phyloP scores from a whole-genome alignment of 2,329 filamentous ascomycete genomes.

The Fusarium xylarioides region DNA sequence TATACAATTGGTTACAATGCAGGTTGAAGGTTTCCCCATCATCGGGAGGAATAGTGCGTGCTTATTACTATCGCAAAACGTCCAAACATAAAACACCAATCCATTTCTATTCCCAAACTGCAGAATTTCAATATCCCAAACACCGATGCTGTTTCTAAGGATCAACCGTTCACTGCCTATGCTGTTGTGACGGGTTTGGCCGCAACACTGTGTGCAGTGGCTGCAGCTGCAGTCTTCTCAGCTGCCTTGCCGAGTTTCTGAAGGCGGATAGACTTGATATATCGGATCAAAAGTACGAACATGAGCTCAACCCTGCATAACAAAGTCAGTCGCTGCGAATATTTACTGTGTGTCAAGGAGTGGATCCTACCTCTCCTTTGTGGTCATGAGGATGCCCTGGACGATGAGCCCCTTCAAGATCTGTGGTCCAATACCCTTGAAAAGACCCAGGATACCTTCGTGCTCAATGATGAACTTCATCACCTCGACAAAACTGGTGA shows the following conservation, averaged over 20 bases:
- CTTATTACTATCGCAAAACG: constrained; percentile 20
- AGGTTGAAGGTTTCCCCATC: not conserved
- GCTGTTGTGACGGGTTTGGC: constrained; percentile 40
- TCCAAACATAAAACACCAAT: constrained; percentile 28
- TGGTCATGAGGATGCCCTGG: constrained; percentile 98
- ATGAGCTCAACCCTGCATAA: constrained; percentile 78
- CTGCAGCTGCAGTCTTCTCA: constrained; percentile 64
- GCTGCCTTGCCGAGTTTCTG: constrained; percentile 75
- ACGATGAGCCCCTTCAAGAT: constrained; percentile 92
- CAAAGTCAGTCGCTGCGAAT: constrained; percentile 25
- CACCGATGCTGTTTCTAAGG: constrained; percentile 15
- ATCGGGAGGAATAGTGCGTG: not conserved
- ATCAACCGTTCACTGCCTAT: constrained; percentile 12
- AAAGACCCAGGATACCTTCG: constrained; percentile 84
- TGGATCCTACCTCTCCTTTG: constrained; percentile 82
- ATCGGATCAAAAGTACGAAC: constrained; percentile 87
- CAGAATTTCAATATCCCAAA: constrained; percentile 13
- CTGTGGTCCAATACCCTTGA: constrained; percentile 96
- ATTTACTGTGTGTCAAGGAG: not conserved
- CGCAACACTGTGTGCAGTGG: constrained; percentile 56
- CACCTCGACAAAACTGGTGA: constrained; percentile 92
- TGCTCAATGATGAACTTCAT: constrained; percentile 93
- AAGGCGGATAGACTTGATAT: constrained; percentile 75
- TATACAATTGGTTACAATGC: not conserved
- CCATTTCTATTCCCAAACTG: constrained; percentile 28